phyloP scores from a whole-genome alignment of 352 stramenopile genomes.

The Globisporangium paroecandrum region DNA sequence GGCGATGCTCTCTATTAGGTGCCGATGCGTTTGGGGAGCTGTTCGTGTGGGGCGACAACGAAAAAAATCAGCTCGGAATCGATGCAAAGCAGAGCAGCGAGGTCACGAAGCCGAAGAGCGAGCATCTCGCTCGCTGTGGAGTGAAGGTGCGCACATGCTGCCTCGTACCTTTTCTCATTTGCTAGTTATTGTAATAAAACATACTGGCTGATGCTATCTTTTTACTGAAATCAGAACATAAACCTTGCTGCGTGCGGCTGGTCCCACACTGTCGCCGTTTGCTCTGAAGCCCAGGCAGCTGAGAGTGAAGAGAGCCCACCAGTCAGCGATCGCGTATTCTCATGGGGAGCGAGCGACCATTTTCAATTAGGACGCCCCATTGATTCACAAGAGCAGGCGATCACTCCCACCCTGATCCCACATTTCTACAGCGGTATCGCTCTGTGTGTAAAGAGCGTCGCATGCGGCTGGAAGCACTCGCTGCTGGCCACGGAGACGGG shows the following conservation, averaged over 20 bases:
- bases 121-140: neutral
- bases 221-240: conserved; percentile 14
- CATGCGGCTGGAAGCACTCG: conserved; percentile 84
- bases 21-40: conserved; percentile 27
- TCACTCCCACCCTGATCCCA: conserved; percentile 1
- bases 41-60: conserved; percentile 72
- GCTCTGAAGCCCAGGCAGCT: neutral
- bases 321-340: conserved; percentile 28
- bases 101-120: neutral
- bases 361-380: conserved; percentile 39
- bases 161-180: neutral
- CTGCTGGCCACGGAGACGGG: conserved; percentile 47
- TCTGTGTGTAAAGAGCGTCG: conserved; percentile 48
- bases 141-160: neutral
- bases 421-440: neutral
- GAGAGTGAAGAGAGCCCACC: conserved; percentile 8
- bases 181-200: no score
- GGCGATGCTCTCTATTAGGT: conserved; percentile 17
- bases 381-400: neutral
- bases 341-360: conserved; percentile 58
- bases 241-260: conserved; percentile 65
- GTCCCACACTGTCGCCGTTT: conserved; percentile 59
- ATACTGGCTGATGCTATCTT: neutral
- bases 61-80: conserved; percentile 43
- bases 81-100: conserved; percentile 4